These are phyloP conservation scores for Phytophthora pini DNA, from an alignment of 352 stramenopile genomes.

Conservation along the genomic window DNA sequence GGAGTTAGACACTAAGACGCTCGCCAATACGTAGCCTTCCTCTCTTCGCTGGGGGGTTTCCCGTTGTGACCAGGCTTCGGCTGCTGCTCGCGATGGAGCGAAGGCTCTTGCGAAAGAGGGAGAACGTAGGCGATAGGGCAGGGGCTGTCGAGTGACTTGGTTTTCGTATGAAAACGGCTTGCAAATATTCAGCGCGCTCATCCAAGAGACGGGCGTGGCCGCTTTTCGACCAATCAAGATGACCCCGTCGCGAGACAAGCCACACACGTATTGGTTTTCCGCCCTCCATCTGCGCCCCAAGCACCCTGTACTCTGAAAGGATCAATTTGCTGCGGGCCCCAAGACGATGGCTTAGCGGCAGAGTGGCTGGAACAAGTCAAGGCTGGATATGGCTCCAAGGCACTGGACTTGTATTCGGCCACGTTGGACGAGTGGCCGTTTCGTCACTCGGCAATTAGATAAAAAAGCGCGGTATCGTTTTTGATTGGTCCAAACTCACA, in stretches of 20 bases:
- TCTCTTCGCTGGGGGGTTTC: slow-evolving; percentile 30
- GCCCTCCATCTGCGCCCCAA: slow-evolving; percentile 25
- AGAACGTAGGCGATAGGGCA: slow-evolving; percentile 16
- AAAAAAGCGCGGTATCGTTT: background rate
- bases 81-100: slow-evolving; percentile 11
- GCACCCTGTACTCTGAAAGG: slow-evolving; percentile 20
- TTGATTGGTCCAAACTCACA: slow-evolving; percentile 12
- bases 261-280: slow-evolving; percentile 22
- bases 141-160: slow-evolving; percentile 7
- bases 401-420: background rate
- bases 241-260: slow-evolving; percentile 21
- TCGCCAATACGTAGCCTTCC: slow-evolving; percentile 12
- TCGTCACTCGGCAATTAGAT: slow-evolving; percentile 10
- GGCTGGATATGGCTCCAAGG: background rate
- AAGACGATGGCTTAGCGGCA: background rate
- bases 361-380: background rate
- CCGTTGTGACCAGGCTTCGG: slow-evolving; percentile 23
- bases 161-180: slow-evolving; percentile 25
- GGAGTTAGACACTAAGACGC: slow-evolving; percentile 13
- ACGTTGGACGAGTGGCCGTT: slow-evolving; percentile 5
- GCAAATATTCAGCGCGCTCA: slow-evolving; percentile 36
- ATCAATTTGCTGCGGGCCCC: slow-evolving; percentile 2
- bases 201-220: slow-evolving; percentile 7
- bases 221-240: slow-evolving; percentile 27
- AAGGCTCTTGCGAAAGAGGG: slow-evolving; percentile 27